Evolutionary conservation across 192 early-diverging fungal genomes (phyloP).

Genomic region (Funneliformis mosseae): DNA sequence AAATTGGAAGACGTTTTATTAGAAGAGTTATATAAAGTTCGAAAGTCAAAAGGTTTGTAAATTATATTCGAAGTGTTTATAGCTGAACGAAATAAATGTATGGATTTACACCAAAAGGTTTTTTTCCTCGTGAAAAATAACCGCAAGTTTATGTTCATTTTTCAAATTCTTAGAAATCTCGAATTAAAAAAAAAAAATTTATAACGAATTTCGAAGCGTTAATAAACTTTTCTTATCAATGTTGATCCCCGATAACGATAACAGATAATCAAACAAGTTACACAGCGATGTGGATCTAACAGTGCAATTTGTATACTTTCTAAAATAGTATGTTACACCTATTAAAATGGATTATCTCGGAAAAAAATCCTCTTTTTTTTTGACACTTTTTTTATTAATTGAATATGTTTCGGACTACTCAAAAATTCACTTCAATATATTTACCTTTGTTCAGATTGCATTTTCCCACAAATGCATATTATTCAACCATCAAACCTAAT

Average conservation of each 20-base stretch:
- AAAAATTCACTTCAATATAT: neutral
- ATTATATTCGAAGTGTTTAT: neutral
- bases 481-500: slow-evolving; percentile 4
- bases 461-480: neutral
- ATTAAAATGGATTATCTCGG: neutral
- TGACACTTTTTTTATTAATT: neutral
- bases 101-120: neutral
- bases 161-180: neutral
- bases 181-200: too few relatives aligned
- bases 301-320: neutral
- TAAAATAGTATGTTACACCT: neutral
- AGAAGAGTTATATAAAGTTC: neutral
- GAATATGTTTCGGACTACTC: neutral
- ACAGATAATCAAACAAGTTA: neutral
- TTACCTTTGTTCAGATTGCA: neutral
- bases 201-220: too few relatives aligned
- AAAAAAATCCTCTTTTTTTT: neutral
- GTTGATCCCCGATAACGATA: neutral
- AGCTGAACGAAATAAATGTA: neutral
- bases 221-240: too few relatives aligned
- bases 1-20: neutral
- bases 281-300: too few relatives aligned
- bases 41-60: neutral
- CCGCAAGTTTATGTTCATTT: neutral
- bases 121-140: neutral